A percentile compares a stretch with the other conserved stretches of the same genome.
These are phyloP conservation scores for Luvunga scandens DNA, from an alignment of 345 rosid genomes.

Conservation along the genomic window DNA sequence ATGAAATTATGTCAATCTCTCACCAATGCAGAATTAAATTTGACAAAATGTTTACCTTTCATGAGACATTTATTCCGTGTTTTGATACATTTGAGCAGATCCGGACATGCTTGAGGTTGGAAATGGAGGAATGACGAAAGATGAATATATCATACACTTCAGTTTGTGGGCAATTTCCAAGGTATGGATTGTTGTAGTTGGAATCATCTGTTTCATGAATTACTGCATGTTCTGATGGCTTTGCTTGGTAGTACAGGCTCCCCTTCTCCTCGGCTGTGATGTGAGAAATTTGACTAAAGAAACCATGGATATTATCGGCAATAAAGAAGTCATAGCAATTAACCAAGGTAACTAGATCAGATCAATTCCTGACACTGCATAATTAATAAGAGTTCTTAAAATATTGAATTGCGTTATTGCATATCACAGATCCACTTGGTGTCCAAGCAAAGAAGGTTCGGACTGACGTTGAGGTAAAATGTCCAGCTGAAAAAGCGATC, in stretches of 20 bases:
- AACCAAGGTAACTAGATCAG: slow-evolving; percentile 61
- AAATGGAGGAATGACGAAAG: slow-evolving; percentile 89
- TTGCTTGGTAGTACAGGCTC: slow-evolving; percentile 40
- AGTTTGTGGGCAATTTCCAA: slow-evolving; percentile 96
- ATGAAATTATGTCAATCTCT: neutral
- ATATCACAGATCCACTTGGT: slow-evolving; percentile 58
- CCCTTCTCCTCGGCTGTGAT: slow-evolving; percentile 82
- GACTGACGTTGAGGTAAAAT: slow-evolving; percentile 58
- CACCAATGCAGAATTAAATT: too few relatives aligned
- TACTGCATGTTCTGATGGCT: neutral
- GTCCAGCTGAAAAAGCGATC: too few relatives aligned
- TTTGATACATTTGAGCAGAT: slow-evolving; percentile 34
- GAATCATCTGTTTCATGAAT: neutral
- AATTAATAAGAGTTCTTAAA: neutral
- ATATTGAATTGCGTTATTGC: neutral
- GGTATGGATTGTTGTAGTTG: slow-evolving; percentile 29
- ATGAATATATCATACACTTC: slow-evolving; percentile 82
- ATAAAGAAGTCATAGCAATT: slow-evolving; percentile 75
- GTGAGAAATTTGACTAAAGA: slow-evolving; percentile 62
- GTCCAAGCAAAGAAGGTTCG: slow-evolving; percentile 79
- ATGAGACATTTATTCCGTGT: neutral
- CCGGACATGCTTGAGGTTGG: slow-evolving; percentile 99
- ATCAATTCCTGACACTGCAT: neutral
- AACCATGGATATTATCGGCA: slow-evolving; percentile 50
- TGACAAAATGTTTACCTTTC: neutral